Evolutionary conservation across 1,284 basidiomycete genomes (phyloP), one percentile per base, ranked within the genome.

Genomic region (Marasmius oreades): DNA sequence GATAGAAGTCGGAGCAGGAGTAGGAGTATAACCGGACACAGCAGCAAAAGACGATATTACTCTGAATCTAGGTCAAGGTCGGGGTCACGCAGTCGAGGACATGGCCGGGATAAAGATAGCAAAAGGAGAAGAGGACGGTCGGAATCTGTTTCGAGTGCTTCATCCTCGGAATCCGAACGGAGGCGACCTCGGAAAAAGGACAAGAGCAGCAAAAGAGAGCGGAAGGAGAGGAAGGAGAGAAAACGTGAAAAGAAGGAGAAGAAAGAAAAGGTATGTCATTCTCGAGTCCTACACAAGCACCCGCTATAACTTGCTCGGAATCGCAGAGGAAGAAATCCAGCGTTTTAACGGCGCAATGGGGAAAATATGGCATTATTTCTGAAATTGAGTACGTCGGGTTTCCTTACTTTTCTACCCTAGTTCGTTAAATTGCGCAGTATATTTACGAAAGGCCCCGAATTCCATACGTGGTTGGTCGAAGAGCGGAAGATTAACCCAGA

Each of bases 401-500:
- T 16, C 26, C 22, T 23, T 46, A 12, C 39, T 16, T 44, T 47
- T 42, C 55, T 47, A 34, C 56, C 50, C 61, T 51, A 26, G 50
- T 16, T 50, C 55, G 7, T 51, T 44, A 18, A 50, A 55, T 7
- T 44, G 47, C 18, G 3, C 56, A 93, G 90, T 64, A 79, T 93
- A 55, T 90, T 87, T 68, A 86, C 78, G 46, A 94, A 93, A 66
- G 82, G 81, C 31, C 80, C 85, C 63, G 93, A 95, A 71, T 95
- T 94, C 70, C 81, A 90, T 54, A 85, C 90, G 2, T 96, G 93
- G 93, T 81, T 95, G 7, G 83, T 95, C 16, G 93, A 95, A 66
- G 93, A 95, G 68, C 84, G 88, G 50, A 91, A 87, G 69, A 77
- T 93, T 63, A 95, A 95, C 68, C 91, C 92, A 0, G 93, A 95